Base-by-base conservation (phyloP, 352 stramenopile species). In the Pelagophyceae sp. region DNA sequence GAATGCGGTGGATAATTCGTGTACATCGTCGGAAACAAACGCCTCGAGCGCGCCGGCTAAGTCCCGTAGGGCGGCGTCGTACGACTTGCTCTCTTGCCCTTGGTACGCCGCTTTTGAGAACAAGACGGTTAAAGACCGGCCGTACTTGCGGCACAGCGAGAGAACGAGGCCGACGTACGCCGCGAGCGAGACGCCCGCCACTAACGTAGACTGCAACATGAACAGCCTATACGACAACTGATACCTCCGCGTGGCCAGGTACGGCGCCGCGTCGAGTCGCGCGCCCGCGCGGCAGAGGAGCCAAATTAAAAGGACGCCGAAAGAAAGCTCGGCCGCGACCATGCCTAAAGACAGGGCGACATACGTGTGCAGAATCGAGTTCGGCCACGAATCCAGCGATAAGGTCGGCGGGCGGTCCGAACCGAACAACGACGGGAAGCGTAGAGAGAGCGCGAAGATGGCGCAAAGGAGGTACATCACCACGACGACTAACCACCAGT, bases 141-240 rank as follows among this genome's bases (percentile, higher is more conserved):
- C 11, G 38, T 74, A 74, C 25, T 31, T 31, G 35, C 27, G 33
- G 20, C 25, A 31, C 15, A 74, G 31, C 1, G 51, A 33, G 17
- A 74, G 5, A 23, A 51, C 19, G 20, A 50, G 35, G 31, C 17
- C 2, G 19, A 32, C 31, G 38, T 58, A 74, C 2, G 35, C 25
- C 15, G 67, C 33, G 35, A 58, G 17, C 35, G 1, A 33, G 35
- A 74, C 23, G 35, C 11, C 35, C 15, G 67, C 67, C 2, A 74
- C 67, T 0, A 74, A n/a, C 11, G n/a, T 31, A 5, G 67, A 17
- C 67, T 74, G 67, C 15, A 74, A 37, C 15, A 58, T 15, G 67
- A 74, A 74, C 35, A 54, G 58, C 35, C 67, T 33, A n/a, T 58
- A 74, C 0, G 67, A 32, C 35, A 74, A 37, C 38, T 74, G 67